These are phyloP conservation scores for Aspergillus heteromorphus DNA, from an alignment of 495 filamentous ascomycete species.

Conservation along the genomic window DNA sequence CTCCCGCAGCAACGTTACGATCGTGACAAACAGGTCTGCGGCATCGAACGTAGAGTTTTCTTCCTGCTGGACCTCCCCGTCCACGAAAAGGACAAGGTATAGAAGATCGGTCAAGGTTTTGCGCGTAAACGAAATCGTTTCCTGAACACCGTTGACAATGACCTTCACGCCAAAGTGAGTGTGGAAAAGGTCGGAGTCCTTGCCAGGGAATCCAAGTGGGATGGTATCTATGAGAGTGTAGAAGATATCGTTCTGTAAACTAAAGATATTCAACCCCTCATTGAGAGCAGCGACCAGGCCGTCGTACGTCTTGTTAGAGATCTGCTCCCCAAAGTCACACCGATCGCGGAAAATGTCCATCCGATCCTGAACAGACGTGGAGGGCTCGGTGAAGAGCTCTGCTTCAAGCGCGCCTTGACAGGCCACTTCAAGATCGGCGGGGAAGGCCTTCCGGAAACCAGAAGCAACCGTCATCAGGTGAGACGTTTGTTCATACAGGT, in stretches of 20 bases:
- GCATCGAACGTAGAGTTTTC: constrained; percentile 64
- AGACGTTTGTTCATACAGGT: constrained; percentile 33
- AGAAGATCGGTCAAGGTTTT: constrained; percentile 72
- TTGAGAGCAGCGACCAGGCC: constrained; percentile 34
- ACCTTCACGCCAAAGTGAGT: constrained; percentile 68
- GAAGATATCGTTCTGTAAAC: constrained; percentile 49
- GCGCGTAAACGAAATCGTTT: constrained; percentile 63
- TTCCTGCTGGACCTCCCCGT: constrained; percentile 65
- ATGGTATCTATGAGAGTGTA: constrained; percentile 41
- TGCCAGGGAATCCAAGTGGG: constrained; percentile 33
- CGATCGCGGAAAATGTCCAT: constrained; percentile 68
- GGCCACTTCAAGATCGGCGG: constrained; percentile 54
- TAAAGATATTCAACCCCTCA: constrained; percentile 33
- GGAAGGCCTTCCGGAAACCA: constrained; percentile 52
- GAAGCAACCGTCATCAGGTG: constrained; percentile 54
- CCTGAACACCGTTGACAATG: constrained; percentile 69
- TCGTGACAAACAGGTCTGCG: constrained; percentile 57
- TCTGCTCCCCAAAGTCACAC: constrained; percentile 63
- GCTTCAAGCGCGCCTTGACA: constrained; percentile 54
- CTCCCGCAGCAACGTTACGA: constrained; percentile 63
- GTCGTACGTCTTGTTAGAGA: constrained; percentile 66
- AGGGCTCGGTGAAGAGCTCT: constrained; percentile 66
- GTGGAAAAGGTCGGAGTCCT: constrained; percentile 43
- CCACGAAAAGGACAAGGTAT: constrained; percentile 75
- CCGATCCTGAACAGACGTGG: constrained; percentile 59